Evolutionary conservation across 257 asterid genomes (phyloP), one percentile per base, ranked within the genome.

Genomic region (Lithospermum erythrorhizon): DNA sequence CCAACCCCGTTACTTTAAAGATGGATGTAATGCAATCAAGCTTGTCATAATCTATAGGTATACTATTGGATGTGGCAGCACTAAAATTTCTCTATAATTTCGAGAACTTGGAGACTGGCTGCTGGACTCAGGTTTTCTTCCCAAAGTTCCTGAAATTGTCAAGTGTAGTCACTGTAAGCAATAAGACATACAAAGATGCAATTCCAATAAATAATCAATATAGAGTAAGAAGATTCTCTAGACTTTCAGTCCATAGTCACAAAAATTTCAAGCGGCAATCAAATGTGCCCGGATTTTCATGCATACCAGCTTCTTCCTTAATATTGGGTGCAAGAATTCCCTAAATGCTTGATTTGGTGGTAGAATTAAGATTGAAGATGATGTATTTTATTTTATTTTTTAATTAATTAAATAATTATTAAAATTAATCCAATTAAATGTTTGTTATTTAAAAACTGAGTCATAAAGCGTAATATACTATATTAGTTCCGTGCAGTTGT

Each of bases 111-210:
- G 61, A 93, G 95, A 79, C 94, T 84, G 69, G 86, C 86, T 70
- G 97, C 96, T 70, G 97, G 87, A 76, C 89, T 87, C 74, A 93
- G 79, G 81, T 90, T 93, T 75, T 93, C 98, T 76, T 93, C 98
- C 98, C 98, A 93, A 64, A 93, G 96, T 75, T 93, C 97, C 98
- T 93, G 82, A 75, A 71, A 70, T 68, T 71, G 48, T 62, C 55
- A 61, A 64, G 32, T 57, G 51, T 58, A 19, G 37, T 30, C 25
- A 59, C 65, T 11, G 17, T 14, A 41, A 41, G 49, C 17, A 41
- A 41, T 3, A 41, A 41, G 4, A 3, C 13, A 8, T 41, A 13
- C 49, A 11, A 41, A 41, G 49, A 41, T 41, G 49, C 49, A 41
- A 41, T 41, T 11, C 13, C 45, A 10, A 32, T 32, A 32, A 32